phyloP scores from a whole-genome alignment of 129 eudicot genomes.

The Centrapalus pauciflorus region DNA sequence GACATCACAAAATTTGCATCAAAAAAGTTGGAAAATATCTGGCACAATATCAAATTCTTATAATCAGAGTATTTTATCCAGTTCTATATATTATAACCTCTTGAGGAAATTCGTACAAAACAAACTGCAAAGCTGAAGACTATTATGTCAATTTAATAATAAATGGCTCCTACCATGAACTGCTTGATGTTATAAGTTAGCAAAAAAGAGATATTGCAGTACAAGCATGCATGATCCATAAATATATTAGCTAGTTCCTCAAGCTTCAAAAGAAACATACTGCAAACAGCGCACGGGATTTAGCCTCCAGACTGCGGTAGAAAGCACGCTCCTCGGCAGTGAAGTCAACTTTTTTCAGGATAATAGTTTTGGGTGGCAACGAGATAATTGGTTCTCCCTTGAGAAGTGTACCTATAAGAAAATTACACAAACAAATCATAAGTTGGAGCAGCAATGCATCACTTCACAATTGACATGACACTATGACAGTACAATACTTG shows the following conservation, averaged over 20 bases:
- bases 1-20: not conserved
- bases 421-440: not conserved
- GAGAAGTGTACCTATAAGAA: slow-evolving; percentile 58
- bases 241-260: slow-evolving; percentile 2
- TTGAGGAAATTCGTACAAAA: no score
- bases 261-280: slow-evolving; percentile 42
- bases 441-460: slow-evolving; percentile 8
- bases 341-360: slow-evolving; percentile 69
- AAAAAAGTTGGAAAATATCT: not conserved
- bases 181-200: not conserved
- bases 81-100: not conserved
- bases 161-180: not conserved
- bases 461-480: not conserved
- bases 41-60: not conserved
- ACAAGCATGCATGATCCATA: not conserved
- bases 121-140: no score
- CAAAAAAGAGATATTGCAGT: not conserved
- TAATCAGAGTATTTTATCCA: not conserved
- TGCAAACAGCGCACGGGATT: slow-evolving; percentile 83
- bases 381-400: slow-evolving; percentile 89
- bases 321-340: slow-evolving; percentile 76
- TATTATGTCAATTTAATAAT: no score
- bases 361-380: slow-evolving; percentile 75
- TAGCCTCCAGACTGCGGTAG: slow-evolving; percentile 75
- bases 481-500: not conserved